phyloP scores from a whole-genome alignment of 768 basidiomycete species.

The Trichaptum fuscoviolaceum region DNA sequence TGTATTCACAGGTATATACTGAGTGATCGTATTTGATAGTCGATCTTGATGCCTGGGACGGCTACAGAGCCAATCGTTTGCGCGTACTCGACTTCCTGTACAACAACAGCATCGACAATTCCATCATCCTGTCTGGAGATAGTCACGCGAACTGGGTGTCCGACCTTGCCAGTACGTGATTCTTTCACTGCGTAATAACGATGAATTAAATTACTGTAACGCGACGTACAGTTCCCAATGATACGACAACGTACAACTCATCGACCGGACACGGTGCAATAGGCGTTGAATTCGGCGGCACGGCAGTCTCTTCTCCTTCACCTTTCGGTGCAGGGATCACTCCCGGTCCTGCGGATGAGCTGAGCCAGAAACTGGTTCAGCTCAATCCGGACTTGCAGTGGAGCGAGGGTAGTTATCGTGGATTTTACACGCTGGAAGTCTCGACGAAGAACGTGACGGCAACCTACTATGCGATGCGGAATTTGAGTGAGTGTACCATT shows the following conservation, averaged over 20 bases:
- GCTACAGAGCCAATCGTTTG: conserved; percentile 22
- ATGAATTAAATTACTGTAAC: background rate
- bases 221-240: conserved; percentile 8
- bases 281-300: conserved; percentile 28
- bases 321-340: conserved; percentile 17
- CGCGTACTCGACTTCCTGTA: conserved; percentile 20
- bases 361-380: background rate
- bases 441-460: conserved; percentile 20
- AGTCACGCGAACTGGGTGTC: conserved; percentile 26
- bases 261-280: conserved; percentile 17
- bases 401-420: conserved; percentile 23
- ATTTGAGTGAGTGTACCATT: conserved; percentile 11
- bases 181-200: background rate
- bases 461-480: conserved; percentile 22
- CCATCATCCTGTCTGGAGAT: conserved; percentile 25
- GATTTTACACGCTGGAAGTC: conserved; percentile 24
- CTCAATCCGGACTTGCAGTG: conserved; percentile 22
- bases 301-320: conserved; percentile 22
- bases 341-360: conserved; percentile 11
- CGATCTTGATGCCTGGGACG: conserved; percentile 22
- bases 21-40: background rate
- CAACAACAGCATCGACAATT: conserved; percentile 23
- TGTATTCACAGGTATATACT: background rate
- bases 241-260: conserved; percentile 16
- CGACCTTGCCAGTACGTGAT: conserved; percentile 16